Percentiles rank a stretch among this genome's conserved stretches.
These are phyloP conservation scores for Aspergillus brunneoviolaceus DNA, from an alignment of 2,329 filamentous ascomycete species.

Conservation along the genomic window DNA sequence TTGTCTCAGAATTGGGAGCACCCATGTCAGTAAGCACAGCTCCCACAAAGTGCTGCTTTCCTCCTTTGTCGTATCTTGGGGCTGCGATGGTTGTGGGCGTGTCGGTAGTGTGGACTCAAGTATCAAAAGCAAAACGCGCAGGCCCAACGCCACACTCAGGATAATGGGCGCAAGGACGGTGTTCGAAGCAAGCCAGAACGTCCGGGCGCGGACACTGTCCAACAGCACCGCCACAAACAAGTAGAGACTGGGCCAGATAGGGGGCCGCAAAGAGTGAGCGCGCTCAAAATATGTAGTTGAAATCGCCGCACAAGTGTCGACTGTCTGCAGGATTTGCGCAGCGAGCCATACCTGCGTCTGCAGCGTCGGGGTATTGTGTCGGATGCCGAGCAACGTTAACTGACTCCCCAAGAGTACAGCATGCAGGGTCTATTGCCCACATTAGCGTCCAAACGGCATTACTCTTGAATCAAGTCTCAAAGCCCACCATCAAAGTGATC, in stretches of 20 bases:
- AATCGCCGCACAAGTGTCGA: neutral
- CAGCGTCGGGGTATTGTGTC: neutral
- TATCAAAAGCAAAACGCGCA: neutral
- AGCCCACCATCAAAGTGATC: neutral
- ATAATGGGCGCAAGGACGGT: neutral
- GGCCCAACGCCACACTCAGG: neutral
- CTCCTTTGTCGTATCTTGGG: neutral
- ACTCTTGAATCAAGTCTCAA: neutral
- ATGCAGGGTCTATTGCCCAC: neutral
- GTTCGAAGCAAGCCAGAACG: neutral
- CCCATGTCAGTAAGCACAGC: neutral
- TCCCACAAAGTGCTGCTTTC: neutral
- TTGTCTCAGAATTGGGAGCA: neutral
- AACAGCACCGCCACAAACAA: neutral
- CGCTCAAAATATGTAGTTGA: neutral
- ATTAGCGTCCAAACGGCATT: neutral
- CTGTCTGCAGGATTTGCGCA: neutral
- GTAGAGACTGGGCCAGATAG: neutral
- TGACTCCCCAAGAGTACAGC: neutral
- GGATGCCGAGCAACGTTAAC: neutral
- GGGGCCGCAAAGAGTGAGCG: neutral
- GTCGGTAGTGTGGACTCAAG: neutral
- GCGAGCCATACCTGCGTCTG: neutral
- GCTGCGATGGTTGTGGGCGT: neutral
- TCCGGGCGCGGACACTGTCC: neutral